Base-by-base conservation (phyloP, 768 basidiomycete species). In the Fomitopsis pulvina region DNA sequence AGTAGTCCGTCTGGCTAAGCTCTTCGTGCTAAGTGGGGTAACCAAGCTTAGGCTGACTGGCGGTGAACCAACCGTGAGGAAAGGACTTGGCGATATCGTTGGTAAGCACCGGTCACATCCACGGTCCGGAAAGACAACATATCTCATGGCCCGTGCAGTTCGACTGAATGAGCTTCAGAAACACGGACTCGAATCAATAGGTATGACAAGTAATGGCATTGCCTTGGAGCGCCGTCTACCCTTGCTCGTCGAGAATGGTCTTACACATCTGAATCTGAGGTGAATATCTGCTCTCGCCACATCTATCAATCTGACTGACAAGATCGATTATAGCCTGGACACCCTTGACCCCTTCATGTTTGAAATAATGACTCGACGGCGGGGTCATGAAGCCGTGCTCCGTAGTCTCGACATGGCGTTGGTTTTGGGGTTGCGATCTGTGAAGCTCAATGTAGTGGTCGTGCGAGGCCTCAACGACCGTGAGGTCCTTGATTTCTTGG, bases 21-120 rank as follows among this genome's bases (percentile, higher is more conserved):
- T 94, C 16, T 95, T 94, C 55, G 89, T 94, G 0, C 73, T 72
- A 57, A 80, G 79, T 60, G 92, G 92, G 4, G 84, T 95, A 27
- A 86, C 77, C 25, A 95, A 95, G 66, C 92, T 95, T 53, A 72
- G 92, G 6, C 66, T 95, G 39, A 94, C 92, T 0, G 92, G 90
- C 2, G 90, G 93, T 25, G 92, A 93, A 59, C 92, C 92, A 1
- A 92, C 86, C 0, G 74, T 94, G 26, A 74, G 92, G 41, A 89
- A 82, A 64, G 87, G 82, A 5, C 72, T 92, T 22, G 67, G 73
- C 10, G 77, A 82, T 18, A 76, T 94, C 47, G 78, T 93, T 34
- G 66, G 89, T 87, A 57, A 52, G 71, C 65, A 27, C n/a, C 47
- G 37, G 8, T 39, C 9, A 27, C 21, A 21, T 34, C 34, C 14